Evolutionary conservation across 192 early-diverging fungal species (phyloP), one percentile per base, ranked within the genome.

Genomic region (Coemansia reversa): DNA sequence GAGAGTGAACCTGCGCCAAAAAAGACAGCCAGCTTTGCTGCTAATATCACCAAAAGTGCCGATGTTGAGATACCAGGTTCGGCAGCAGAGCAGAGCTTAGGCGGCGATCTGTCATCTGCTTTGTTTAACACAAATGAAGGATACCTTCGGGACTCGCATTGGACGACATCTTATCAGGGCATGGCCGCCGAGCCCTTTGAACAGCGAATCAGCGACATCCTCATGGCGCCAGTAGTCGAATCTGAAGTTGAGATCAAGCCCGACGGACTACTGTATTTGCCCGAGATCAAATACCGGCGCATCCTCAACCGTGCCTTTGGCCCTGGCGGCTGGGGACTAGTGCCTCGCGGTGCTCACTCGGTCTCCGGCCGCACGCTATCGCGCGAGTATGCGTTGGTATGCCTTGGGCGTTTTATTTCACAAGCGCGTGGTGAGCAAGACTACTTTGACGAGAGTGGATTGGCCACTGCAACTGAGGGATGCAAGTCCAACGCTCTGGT

Each of bases 211-310:
- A 74, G 82, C 53, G 87, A 93, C 3, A 63, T 91, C 7, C 75
- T 98, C 57, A 75, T 92, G 84, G 83, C 82, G 27, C 86, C 88
- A 7, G 63, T 98, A 5, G 55, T 80, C n/a, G 73, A 84, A n/a
- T 78, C 79, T 11, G 95, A 98, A 67, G 83, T 98, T 50, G 95
- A 98, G 81, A 90, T 95, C 62, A 94, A 92, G 72, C 95, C 94
- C 27, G 97, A 98, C 67, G 97, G 97, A n/a, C 60, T 94, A 39
- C 67, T 95, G 20, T 97, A 97, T 65, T 82, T 97, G 18, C 95
- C 95, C 39, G 97, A 97, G 79, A 98, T 98, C 67, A 97, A 97
- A 62, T 97, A 96, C 76, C 86, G 96, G n/a, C 88, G 95, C 42
- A 92, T 96, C 51, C 85, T 98, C 42, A 96, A 96, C 82, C 86